These are phyloP conservation scores for Hypoxylon fragiforme DNA, from an alignment of 495 filamentous ascomycete species.

Conservation along the genomic window DNA sequence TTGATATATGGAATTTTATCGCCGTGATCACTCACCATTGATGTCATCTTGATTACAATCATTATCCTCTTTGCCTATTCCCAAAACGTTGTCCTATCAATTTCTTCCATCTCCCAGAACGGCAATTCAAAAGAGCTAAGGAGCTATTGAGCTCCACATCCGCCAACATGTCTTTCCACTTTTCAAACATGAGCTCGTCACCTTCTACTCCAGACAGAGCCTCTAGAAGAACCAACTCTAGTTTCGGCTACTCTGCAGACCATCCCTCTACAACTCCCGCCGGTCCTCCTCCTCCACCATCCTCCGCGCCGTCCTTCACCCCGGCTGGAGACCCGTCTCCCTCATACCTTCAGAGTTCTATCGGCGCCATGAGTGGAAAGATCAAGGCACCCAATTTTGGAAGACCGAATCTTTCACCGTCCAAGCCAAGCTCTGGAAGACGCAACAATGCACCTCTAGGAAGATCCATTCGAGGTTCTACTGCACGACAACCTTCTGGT, in stretches of 20 bases:
- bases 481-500: slow-evolving; percentile 40
- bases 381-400: slow-evolving; percentile 50
- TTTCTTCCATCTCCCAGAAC: slow-evolving; percentile 24
- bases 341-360: slow-evolving; percentile 67
- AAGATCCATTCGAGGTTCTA: slow-evolving; percentile 46
- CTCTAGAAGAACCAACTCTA: slow-evolving; percentile 28
- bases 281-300: slow-evolving; percentile 71
- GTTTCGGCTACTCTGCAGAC: slow-evolving; percentile 34
- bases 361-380: slow-evolving; percentile 50
- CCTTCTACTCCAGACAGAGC: slow-evolving; percentile 43
- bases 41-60: no score
- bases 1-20: no score
- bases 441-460: slow-evolving; percentile 47
- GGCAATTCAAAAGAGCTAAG: slow-evolving; percentile 28
- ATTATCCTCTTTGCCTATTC: no score
- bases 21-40: no score
- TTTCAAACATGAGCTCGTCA: slow-evolving; percentile 38
- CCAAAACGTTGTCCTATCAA: no score
- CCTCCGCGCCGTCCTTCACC: slow-evolving; percentile 68
- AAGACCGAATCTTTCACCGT: slow-evolving; percentile 41
- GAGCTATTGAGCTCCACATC: slow-evolving; percentile 12
- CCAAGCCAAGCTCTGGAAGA: slow-evolving; percentile 39
- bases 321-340: slow-evolving; percentile 70
- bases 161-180: slow-evolving; percentile 40
- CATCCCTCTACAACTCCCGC: slow-evolving; percentile 77